phyloP scores from a whole-genome alignment of 192 early-diverging fungal genomes.

The Piromyces finnis region DNA sequence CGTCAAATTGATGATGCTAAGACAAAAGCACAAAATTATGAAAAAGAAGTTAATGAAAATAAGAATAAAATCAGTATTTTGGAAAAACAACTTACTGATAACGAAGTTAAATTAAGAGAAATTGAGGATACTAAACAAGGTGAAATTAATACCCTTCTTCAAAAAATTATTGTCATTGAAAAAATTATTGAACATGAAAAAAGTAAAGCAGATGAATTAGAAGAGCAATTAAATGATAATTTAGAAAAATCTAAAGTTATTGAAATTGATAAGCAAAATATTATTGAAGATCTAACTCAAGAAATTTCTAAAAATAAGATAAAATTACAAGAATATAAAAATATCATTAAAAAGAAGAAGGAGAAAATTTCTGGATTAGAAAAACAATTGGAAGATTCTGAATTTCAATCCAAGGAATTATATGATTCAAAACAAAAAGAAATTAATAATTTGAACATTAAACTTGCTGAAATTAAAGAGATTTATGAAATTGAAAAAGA shows the following conservation, averaged over 20 bases:
- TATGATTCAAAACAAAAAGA: neutral
- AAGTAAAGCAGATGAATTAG: neutral
- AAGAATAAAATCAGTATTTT: neutral
- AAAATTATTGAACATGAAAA: neutral
- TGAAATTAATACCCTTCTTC: neutral
- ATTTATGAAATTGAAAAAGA: neutral
- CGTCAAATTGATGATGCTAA: neutral
- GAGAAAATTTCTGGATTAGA: neutral
- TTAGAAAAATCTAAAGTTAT: neutral
- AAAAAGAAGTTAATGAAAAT: neutral
- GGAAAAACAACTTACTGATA: neutral
- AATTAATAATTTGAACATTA: neutral
- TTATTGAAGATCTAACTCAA: neutral
- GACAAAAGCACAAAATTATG: neutral
- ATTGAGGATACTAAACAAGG: neutral
- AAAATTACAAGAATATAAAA: neutral
- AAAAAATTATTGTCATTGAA: neutral
- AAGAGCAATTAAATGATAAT: neutral
- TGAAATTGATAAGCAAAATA: neutral
- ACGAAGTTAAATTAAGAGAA: neutral
- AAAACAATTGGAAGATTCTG: neutral
- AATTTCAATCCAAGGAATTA: neutral
- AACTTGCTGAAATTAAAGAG: neutral
- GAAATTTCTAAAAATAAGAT: neutral
- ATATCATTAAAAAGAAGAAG: neutral